Evolutionary conservation across 768 basidiomycete species (phyloP), one percentile per base, ranked within the genome.

Genomic region (Phanerodontia chrysosporium): DNA sequence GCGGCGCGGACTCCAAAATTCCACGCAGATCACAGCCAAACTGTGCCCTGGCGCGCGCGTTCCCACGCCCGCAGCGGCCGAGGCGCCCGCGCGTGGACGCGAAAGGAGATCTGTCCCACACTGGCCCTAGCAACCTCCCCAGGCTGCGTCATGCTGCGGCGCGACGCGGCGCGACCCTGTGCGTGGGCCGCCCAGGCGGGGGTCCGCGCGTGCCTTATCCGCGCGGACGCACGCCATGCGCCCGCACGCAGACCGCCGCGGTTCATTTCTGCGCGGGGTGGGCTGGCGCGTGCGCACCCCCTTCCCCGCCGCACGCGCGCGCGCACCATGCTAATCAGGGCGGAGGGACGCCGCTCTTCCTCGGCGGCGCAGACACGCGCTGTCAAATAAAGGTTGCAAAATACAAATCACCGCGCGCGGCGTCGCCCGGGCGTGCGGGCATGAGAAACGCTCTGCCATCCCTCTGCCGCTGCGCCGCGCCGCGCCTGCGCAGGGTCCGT

Each of bases 371-470:
- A 48, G 45, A 18, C 18, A 4, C 39, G 39, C 8, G 39, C 39
- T 57, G 56, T 57, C 46, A 21, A 48, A 48, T 42, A 57, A 49
- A 49, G 45, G 42, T 39, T 32, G 46, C 56, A 24, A 57, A 57
- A 57, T 48, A 57, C 56, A 57, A 57, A 57, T 57, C 28, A 8
- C 28, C 36, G 49, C 16, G 25, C 46, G 22, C 46, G 46, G n/a
- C n/a, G n/a, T n/a, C n/a, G n/a, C n/a, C n/a, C n/a, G n/a, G n/a
- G n/a, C n/a, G n/a, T n/a, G n/a, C n/a, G n/a, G n/a, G 16, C 27
- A 42, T 42, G 39, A 18, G 39, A 42, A n/a, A n/a, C n/a, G n/a
- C n/a, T n/a, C n/a, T n/a, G n/a, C n/a, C n/a, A n/a, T n/a, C n/a
- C n/a, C n/a, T n/a, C n/a, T n/a, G 18, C 18, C 39, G 18, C 39